Evolutionary conservation across 345 rosid genomes (phyloP), one percentile per base, ranked within the genome.

Genomic region (Sisymbrium irio): DNA sequence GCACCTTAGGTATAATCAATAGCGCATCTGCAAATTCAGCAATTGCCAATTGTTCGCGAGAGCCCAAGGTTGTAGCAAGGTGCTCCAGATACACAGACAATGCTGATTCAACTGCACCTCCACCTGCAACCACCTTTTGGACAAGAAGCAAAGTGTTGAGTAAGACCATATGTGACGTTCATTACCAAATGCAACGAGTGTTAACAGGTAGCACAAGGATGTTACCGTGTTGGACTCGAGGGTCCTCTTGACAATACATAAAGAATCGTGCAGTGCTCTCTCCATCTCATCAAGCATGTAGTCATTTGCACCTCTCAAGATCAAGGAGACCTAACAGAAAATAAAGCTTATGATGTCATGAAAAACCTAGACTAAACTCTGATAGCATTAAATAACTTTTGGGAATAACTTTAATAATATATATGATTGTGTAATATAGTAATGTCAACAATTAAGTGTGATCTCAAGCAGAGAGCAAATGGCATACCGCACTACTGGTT

Each of bases 281-380:
- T 92, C 99, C 98, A 95, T 92, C 84, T 96, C 98, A 66, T 96
- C 99, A 62, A 92, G 96, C 98, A 96, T 96, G 81, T 84, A 92
- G 78, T 92, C 98, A 72, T 96, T 96, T 49, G 98, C 99, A 61
- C 98, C 98, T 81, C 97, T 85, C 59, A 96, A 91, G 71, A 96
- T 86, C 81, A 96, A 71, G 42, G 99, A 96, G 40, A 96, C 99
- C 99, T 96, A 39, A 17, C 60, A 62, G 65, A 72, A 2, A 77
- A 28, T 12, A 18, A 20, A 27, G 1, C 2, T 47, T 65, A 18
- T 0, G 1, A 49, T 30, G 47, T 71, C 62, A 47, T 20, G 14
- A 56, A n/a, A 47, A 65, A 37, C 47, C 61, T 35, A 69, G 15
- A 45, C 47, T 19, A 60, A 60, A 50, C 47, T 28, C 32, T 9